A percentile compares a stretch with the other conserved stretches of the same genome.
phyloP scores from a whole-genome alignment of 306 rosid species.

The Trifolium pratense region DNA sequence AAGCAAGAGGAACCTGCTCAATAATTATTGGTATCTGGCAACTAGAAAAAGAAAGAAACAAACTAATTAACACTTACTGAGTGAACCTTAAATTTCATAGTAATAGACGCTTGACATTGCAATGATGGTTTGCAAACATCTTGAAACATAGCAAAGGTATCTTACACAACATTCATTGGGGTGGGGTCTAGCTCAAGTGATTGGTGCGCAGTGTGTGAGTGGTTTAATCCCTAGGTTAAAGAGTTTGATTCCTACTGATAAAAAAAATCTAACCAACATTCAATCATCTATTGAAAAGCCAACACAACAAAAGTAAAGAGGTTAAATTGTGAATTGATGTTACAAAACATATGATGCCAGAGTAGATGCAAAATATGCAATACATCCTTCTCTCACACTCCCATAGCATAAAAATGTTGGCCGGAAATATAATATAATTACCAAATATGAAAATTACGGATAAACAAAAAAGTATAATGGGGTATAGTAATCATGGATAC shows the following conservation, averaged over 20 bases:
- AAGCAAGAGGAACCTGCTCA: slow-evolving; percentile 3
- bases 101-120: background rate
- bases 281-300: background rate
- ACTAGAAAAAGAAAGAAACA: no score
- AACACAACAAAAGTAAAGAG: background rate
- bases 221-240: no score
- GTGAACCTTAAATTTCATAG: background rate
- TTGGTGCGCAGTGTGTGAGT: no score
- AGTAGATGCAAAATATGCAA: background rate
- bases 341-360: background rate
- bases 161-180: background rate
- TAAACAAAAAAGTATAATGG: background rate
- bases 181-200: no score
- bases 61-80: background rate
- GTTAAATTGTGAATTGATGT: background rate
- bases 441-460: background rate
- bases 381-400: background rate
- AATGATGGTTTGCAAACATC: background rate
- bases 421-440: background rate
- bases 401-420: no score
- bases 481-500: slow-evolving; percentile 21
- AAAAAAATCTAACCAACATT: no score
- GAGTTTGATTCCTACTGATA: no score
- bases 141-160: no score
- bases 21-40: no score